phyloP scores from a whole-genome alignment of 257 asterid species.

The Fraxinus excelsior region DNA sequence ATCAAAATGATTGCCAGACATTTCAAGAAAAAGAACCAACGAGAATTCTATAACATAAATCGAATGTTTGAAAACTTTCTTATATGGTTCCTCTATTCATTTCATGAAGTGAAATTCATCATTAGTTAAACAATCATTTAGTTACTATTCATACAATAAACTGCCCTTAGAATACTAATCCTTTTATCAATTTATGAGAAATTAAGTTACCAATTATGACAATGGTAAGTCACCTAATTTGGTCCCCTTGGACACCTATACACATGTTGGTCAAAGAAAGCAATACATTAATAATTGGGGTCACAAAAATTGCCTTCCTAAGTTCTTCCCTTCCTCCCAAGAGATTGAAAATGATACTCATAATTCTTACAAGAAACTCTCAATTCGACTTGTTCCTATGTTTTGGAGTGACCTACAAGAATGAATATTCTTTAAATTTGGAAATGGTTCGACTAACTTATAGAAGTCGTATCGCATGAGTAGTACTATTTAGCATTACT shows the following conservation, averaged over 20 bases:
- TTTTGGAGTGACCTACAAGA: neutral
- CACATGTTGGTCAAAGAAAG: neutral
- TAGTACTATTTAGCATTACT: too few relatives aligned
- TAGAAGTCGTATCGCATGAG: neutral
- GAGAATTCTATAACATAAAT: neutral
- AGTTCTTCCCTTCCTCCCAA: neutral
- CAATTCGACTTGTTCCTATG: neutral
- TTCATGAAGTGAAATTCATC: neutral
- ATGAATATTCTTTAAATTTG: neutral
- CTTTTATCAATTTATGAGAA: neutral
- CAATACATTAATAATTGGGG: neutral
- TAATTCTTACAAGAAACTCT: neutral
- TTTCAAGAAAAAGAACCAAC: too few relatives aligned
- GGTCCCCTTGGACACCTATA: neutral
- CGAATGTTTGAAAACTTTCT: neutral
- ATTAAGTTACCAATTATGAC: neutral
- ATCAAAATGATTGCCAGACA: neutral
- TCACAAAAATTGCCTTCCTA: neutral
- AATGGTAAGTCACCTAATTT: neutral
- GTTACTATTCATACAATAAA: too few relatives aligned
- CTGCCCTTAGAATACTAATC: neutral
- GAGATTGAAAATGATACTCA: neutral
- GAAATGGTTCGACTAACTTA: neutral
- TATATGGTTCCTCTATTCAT: too few relatives aligned
- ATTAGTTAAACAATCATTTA: too few relatives aligned